Conservation (phyloP, 2,329 filamentous ascomycete species). For the Coniosporium tulheliwenetii region DNA sequence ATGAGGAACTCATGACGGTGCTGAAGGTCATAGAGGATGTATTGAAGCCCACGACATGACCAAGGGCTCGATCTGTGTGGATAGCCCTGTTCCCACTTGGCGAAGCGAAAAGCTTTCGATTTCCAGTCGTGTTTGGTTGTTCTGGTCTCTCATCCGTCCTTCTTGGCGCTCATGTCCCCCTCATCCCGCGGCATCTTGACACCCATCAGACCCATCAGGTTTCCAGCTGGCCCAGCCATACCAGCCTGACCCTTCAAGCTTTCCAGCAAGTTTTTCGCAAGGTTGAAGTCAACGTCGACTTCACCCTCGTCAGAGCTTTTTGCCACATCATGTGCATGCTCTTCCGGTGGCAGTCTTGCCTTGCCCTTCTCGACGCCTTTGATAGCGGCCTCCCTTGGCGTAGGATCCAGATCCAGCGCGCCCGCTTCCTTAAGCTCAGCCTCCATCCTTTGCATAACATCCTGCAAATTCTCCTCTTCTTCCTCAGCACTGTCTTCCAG, state of each 20-base stretch:
- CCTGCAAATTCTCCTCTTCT: constrained; percentile 36
- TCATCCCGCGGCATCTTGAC: constrained; percentile 69
- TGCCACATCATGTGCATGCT: constrained; percentile 2
- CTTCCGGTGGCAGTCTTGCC: constrained; percentile 9
- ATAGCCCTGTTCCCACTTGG: no score
- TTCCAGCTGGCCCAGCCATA: constrained; percentile 70
- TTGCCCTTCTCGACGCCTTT: constrained; percentile 13
- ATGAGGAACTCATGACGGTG: neutral
- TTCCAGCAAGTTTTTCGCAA: constrained; percentile 81
- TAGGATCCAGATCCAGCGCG: constrained; percentile 36
- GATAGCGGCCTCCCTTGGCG: constrained; percentile 6
- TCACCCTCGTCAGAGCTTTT: constrained; percentile 25
- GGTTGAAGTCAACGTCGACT: constrained; percentile 63
- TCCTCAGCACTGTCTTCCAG: constrained; percentile 21
- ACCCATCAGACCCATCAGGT: constrained; percentile 76
- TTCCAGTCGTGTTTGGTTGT: no score
- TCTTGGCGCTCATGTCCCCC: constrained; percentile 23
- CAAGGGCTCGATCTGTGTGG: no score
- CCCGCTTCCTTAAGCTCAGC: constrained; percentile 55
- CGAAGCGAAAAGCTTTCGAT: no score
- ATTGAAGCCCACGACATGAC: neutral
- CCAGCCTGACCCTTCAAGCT: constrained; percentile 86
- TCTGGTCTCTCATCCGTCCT: no score
- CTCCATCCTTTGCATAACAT: constrained; percentile 55
- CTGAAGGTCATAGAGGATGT: neutral